These are phyloP conservation scores for Zygosaccharomyces gambellarensis DNA, from an alignment of 805 yeast genomes.

Conservation along the genomic window DNA sequence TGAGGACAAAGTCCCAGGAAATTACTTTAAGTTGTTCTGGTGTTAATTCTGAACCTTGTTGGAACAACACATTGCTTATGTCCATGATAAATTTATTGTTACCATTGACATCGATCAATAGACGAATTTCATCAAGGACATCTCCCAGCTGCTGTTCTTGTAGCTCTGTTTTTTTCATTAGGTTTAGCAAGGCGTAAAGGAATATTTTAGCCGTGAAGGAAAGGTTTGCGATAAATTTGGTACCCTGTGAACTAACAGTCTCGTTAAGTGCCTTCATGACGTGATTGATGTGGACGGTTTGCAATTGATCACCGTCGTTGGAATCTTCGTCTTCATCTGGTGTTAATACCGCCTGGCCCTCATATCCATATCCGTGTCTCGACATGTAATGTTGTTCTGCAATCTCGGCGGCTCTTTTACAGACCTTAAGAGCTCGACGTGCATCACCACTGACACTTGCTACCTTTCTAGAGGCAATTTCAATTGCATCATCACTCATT, in stretches of 20 bases:
- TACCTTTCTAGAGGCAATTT: constrained; percentile 87
- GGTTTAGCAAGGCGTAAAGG: constrained; percentile 59
- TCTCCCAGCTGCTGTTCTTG: constrained; percentile 74
- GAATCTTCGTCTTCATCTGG: constrained; percentile 19
- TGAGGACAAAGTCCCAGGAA: constrained; percentile 47
- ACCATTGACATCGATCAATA: constrained; percentile 42
- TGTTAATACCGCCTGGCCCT: constrained; percentile 15
- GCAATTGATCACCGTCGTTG: constrained; percentile 37
- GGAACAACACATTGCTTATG: constrained; percentile 33
- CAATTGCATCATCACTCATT: constrained; percentile 68
- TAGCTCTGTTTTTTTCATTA: constrained; percentile 60
- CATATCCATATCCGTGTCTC: constrained; percentile 33
- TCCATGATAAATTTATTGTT: constrained; percentile 28
- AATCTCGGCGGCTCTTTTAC: constrained; percentile 83
- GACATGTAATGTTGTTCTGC: constrained; percentile 61
- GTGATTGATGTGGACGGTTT: constrained; percentile 64
- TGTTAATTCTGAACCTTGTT: constrained; percentile 34
- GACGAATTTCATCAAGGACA: constrained; percentile 68
- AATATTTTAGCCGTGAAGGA: constrained; percentile 69
- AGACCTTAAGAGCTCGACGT: constrained; percentile 80
- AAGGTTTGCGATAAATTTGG: constrained; percentile 51
- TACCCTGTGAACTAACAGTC: constrained; percentile 69
- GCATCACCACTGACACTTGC: constrained; percentile 98
- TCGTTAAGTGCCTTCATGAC: constrained; percentile 76
- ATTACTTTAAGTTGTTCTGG: constrained; percentile 55